A percentile compares a stretch with the other conserved stretches of the same genome.
phyloP scores from a whole-genome alignment of 2,329 filamentous ascomycete species.

The Kalaharituber pfeilii region DNA sequence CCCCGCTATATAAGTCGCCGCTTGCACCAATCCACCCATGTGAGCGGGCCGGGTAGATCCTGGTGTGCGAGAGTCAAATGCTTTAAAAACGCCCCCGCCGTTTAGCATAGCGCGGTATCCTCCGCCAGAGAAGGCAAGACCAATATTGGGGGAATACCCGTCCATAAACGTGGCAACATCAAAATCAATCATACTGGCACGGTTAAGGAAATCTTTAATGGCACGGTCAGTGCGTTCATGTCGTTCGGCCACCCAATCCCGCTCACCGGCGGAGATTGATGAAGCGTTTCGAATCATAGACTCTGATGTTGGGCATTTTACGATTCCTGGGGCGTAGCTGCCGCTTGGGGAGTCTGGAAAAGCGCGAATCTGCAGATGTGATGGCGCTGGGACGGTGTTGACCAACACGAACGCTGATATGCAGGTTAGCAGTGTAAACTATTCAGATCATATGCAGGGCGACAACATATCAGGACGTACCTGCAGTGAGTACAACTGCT shows the following conservation, averaged over 20 bases:
- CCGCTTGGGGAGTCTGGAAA: conserved; percentile 16
- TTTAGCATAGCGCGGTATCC: conserved; percentile 77
- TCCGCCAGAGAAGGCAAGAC: conserved; percentile 62
- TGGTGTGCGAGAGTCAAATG: conserved; percentile 56
- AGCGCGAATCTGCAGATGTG: conserved; percentile 6
- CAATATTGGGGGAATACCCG: conserved; percentile 46
- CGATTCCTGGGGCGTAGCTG: conserved; percentile 15
- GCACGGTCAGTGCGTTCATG: conserved; percentile 55
- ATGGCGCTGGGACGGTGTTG: too few relatives aligned
- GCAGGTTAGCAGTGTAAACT: too few relatives aligned
- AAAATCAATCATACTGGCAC: conserved; percentile 59
- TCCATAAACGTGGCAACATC: conserved; percentile 56
- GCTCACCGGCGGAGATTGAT: conserved; percentile 37
- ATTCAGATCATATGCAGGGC: too few relatives aligned
- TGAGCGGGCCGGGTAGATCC: conserved; percentile 46
- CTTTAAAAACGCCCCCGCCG: conserved; percentile 60
- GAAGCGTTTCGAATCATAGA: conserved; percentile 9
- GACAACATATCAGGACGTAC: too few relatives aligned
- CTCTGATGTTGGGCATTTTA: conserved; percentile 7
- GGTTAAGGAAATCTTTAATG: conserved; percentile 55
- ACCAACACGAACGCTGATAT: too few relatives aligned
- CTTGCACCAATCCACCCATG: conserved; percentile 64
- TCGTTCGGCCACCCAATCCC: conserved; percentile 53
- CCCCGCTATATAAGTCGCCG: conserved; percentile 62
- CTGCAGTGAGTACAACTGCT: too few relatives aligned